These are phyloP conservation scores for Stagonosporopsis rhizophila DNA, from an alignment of 2,329 filamentous ascomycete genomes.

Conservation along the genomic window DNA sequence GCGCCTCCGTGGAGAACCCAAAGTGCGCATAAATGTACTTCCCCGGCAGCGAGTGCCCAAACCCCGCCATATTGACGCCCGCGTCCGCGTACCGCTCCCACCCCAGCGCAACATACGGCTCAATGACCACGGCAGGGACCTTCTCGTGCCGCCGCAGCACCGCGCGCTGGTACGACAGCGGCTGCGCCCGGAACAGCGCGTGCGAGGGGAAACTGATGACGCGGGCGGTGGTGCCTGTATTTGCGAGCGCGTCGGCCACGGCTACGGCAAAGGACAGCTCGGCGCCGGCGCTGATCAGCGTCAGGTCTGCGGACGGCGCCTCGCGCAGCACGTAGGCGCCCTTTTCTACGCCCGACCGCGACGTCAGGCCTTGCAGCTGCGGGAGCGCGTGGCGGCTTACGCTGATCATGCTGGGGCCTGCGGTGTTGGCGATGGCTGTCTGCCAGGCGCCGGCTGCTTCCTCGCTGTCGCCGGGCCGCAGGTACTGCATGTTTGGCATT, in stretches of 20 bases:
- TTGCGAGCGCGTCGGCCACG: constrained; percentile 43
- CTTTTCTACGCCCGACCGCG: constrained; percentile 51
- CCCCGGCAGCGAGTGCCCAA: constrained; percentile 64
- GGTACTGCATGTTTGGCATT: constrained; percentile 68
- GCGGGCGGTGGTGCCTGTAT: constrained; percentile 52
- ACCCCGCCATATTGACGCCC: constrained; percentile 60
- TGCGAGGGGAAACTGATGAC: constrained; percentile 60
- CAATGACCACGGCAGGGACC: constrained; percentile 63
- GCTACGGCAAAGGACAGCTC: constrained; percentile 55
- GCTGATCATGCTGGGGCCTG: constrained; percentile 57
- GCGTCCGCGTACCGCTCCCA: constrained; percentile 69
- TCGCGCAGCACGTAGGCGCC: constrained; percentile 59
- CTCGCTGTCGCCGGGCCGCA: constrained; percentile 65
- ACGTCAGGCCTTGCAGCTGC: constrained; percentile 49
- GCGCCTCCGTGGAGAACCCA: constrained; percentile 57
- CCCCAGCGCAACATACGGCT: constrained; percentile 64
- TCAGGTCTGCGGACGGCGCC: constrained; percentile 52
- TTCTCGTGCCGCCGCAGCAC: constrained; percentile 52
- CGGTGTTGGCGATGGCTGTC: constrained; percentile 52
- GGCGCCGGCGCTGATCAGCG: constrained; percentile 56
- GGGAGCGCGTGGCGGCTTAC: constrained; percentile 53
- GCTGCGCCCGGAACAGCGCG: constrained; percentile 57
- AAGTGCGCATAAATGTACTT: constrained; percentile 64
- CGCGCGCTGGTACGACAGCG: constrained; percentile 54
- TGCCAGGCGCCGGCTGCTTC: constrained; percentile 64